Percentiles rank a stretch among this genome's conserved stretches.
Evolutionary conservation across 345 rosid species (phyloP).

Genomic region (Hypericum androsaemum): DNA sequence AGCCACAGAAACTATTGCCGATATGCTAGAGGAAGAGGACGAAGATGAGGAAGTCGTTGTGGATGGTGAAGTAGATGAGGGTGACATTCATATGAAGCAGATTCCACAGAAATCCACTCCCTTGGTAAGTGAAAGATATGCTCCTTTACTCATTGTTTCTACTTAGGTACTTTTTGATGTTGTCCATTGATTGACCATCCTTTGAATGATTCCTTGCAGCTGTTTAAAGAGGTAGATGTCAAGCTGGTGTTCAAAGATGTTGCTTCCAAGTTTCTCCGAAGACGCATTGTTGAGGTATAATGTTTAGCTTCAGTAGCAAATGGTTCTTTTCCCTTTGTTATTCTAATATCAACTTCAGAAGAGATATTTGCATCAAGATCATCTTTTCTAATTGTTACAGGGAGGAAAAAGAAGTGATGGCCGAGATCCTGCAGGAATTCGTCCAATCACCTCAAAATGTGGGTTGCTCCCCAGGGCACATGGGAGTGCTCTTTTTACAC

Average conservation of each 20-base stretch:
- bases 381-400: conserved; percentile 27
- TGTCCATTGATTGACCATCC: conserved; percentile 5
- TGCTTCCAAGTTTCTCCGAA: conserved; percentile 71
- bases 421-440: conserved; percentile 60
- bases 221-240: conserved; percentile 90
- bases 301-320: no score
- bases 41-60: conserved; percentile 96
- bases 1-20: conserved; percentile 49
- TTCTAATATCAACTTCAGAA: no score
- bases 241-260: conserved; percentile 97
- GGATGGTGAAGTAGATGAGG: conserved; percentile 99
- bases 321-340: no score
- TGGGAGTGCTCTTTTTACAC: conserved; percentile 97
- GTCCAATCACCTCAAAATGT: conserved; percentile 81
- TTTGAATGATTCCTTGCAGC: conserved; percentile 31
- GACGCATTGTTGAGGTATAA: conserved; percentile 86
- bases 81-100: conserved; percentile 94
- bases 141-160: neutral
- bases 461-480: conserved; percentile 95
- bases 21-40: conserved; percentile 77
- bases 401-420: conserved; percentile 99
- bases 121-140: conserved; percentile 38
- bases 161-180: neutral
- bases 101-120: conserved; percentile 54
- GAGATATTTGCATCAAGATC: no score